Evolutionary conservation across 352 stramenopile species (phyloP), one percentile per base, ranked within the genome.

Genomic region (Phytophthora pini): DNA sequence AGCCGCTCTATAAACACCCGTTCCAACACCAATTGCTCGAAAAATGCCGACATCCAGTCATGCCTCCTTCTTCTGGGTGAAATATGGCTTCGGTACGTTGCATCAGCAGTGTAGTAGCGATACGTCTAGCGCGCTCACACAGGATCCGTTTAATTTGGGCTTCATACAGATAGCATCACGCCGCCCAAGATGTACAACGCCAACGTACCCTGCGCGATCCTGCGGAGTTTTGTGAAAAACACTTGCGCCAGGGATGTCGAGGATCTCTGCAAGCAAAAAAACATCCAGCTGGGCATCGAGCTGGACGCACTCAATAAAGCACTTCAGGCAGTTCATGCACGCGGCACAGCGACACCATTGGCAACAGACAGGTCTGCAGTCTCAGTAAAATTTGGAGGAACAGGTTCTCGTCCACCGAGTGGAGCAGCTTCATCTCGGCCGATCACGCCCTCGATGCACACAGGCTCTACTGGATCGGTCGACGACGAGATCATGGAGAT

Each of bases 31-130:
- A 40, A 59, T 20, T 36, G 12, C 39, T 31, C 1, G 17, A n/a
- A 39, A 36, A 36, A 70, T 70, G 60, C 43, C 54, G 47, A 50
- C 65, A 39, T 44, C 52, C 17, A 34, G 52, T 36, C 44, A 47
- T 38, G 66, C 67, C 22, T 62, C 71, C 9, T 89, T 94, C 68
- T 79, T 92, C 73, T 92, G 77, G 79, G 77, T 91, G 54, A 92
- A 90, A 68, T 92, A 92, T 80, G 86, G 86, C 62, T 92, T 94
- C 45, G 83, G 86, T 93, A 64, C 34, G 82, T 34, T 59, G 31
- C 31, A 36, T 13, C 31, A 13, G 31, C 31, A 36, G 3, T 36
- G 8, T 36, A 36, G 9, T 12, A 8, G 31, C 9, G 31, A 36
- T 8, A 9, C 31, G 31, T 36, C 3, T 36, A 13, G 29, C 7